phyloP scores from a whole-genome alignment of 768 basidiomycete genomes.

The Cystobasidium ongulense region DNA sequence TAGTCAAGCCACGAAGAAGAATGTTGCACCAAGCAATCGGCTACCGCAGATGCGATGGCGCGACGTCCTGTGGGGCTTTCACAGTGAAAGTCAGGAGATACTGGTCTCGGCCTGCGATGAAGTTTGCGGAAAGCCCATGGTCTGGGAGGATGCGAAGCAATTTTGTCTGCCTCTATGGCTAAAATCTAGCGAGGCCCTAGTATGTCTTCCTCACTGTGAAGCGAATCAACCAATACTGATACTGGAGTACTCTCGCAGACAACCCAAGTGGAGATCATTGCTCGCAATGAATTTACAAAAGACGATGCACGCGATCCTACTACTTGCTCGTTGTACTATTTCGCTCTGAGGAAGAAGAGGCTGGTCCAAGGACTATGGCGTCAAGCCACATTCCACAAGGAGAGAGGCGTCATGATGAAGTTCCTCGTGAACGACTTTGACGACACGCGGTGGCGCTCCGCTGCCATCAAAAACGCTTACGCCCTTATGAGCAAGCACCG shows the following conservation, averaged over 20 bases:
- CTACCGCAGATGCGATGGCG: slow-evolving; percentile 63
- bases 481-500: slow-evolving; percentile 81
- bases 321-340: slow-evolving; percentile 81
- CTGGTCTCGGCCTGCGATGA: slow-evolving; percentile 53
- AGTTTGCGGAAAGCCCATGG: slow-evolving; percentile 75
- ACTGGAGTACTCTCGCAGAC: slow-evolving; percentile 50
- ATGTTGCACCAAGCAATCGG: neutral
- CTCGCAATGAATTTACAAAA: slow-evolving; percentile 75
- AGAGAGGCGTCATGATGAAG: slow-evolving; percentile 78
- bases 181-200: slow-evolving; percentile 66
- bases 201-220: slow-evolving; percentile 46
- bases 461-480: slow-evolving; percentile 93
- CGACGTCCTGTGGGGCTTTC: slow-evolving; percentile 94
- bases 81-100: slow-evolving; percentile 86
- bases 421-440: slow-evolving; percentile 86
- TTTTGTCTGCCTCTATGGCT: slow-evolving; percentile 85
- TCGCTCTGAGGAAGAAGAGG: slow-evolving; percentile 83
- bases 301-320: slow-evolving; percentile 82
- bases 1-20: neutral
- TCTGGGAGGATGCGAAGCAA: slow-evolving; percentile 78
- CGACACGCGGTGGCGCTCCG: slow-evolving; percentile 74
- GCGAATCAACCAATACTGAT: neutral
- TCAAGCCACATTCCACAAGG: slow-evolving; percentile 86
- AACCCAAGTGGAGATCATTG: slow-evolving; percentile 74
- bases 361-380: slow-evolving; percentile 92